Evolutionary conservation across 1,284 basidiomycete genomes (phyloP).

Genomic region (Boletus austroedulis): DNA sequence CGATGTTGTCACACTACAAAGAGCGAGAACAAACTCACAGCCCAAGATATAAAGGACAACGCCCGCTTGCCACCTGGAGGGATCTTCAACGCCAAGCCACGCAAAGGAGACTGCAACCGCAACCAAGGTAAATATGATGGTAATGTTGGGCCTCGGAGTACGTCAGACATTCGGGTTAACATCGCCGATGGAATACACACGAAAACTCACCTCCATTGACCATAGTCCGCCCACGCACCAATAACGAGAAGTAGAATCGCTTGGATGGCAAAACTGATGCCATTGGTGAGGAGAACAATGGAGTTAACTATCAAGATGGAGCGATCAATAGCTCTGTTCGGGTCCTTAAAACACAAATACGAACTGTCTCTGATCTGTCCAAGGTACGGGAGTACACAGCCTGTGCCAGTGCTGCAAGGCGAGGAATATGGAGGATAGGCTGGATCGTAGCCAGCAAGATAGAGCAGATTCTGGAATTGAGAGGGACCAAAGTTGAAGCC

Average conservation of each 20-base stretch:
- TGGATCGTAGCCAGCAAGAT: conserved; percentile 68
- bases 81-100: conserved; percentile 70
- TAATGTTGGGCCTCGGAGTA: conserved; percentile 62
- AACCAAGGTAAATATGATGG: conserved; percentile 70
- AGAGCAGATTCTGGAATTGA: conserved; percentile 74
- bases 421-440: conserved; percentile 51
- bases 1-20: not conserved
- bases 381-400: conserved; percentile 65
- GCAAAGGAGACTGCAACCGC: conserved; percentile 70
- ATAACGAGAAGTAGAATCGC: conserved; percentile 61
- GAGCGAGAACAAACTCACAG: conserved; percentile 41
- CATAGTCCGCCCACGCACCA: conserved; percentile 79
- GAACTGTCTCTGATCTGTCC: conserved; percentile 60
- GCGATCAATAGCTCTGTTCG: not conserved
- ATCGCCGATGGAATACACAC: not conserved
- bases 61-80: conserved; percentile 67
- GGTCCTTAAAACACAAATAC: conserved; percentile 21
- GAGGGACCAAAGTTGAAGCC: conserved; percentile 77
- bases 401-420: conserved; percentile 48
- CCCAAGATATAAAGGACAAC: conserved; percentile 76
- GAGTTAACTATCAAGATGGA: conserved; percentile 57
- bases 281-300: conserved; percentile 73
- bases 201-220: conserved; percentile 57
- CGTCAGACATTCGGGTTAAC: conserved; percentile 9
- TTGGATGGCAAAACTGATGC: conserved; percentile 72